Conservation (phyloP, 345 rosid species). For the Salix koriyanagi region DNA sequence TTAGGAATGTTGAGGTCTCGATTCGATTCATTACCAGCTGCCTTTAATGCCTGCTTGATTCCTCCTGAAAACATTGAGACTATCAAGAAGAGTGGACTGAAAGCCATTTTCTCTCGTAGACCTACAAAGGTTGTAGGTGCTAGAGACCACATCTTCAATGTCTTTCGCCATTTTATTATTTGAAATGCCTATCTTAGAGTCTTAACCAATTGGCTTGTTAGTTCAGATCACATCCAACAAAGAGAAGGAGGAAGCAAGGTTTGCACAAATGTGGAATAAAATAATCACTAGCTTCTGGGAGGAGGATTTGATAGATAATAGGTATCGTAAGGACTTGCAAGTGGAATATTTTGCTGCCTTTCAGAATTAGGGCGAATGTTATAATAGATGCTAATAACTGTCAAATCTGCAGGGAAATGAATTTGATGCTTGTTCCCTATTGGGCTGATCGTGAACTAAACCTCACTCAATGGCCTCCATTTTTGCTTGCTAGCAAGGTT, state of each 20-base stretch:
- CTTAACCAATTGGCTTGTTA: constrained; percentile 4
- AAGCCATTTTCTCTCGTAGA: constrained; percentile 62
- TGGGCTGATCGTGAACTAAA: constrained; percentile 95
- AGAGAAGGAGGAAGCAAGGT: constrained; percentile 81
- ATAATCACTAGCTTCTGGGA: constrained; percentile 91
- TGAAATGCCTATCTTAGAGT: not conserved
- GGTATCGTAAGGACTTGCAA: constrained; percentile 27
- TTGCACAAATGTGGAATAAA: constrained; percentile 97
- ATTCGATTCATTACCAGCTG: constrained; percentile 79
- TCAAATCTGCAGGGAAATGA: constrained; percentile 75
- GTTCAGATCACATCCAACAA: constrained; percentile 54
- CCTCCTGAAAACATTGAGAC: constrained; percentile 58
- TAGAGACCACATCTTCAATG: not conserved
- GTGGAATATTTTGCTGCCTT: too few species aligned
- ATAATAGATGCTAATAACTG: not conserved
- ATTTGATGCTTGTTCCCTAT: constrained; percentile 94
- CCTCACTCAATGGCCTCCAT: constrained; percentile 95
- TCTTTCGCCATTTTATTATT: not conserved
- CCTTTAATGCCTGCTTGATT: constrained; percentile 74
- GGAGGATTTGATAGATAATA: constrained; percentile 87
- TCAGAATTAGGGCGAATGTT: too few species aligned
- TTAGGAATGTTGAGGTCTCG: constrained; percentile 97
- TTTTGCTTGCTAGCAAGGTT: constrained; percentile 97
- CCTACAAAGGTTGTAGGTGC: constrained; percentile 36
- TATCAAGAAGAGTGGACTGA: constrained; percentile 59